Evolutionary conservation across 805 yeast genomes (phyloP).

Genomic region (Brettanomyces bruxellensis): DNA sequence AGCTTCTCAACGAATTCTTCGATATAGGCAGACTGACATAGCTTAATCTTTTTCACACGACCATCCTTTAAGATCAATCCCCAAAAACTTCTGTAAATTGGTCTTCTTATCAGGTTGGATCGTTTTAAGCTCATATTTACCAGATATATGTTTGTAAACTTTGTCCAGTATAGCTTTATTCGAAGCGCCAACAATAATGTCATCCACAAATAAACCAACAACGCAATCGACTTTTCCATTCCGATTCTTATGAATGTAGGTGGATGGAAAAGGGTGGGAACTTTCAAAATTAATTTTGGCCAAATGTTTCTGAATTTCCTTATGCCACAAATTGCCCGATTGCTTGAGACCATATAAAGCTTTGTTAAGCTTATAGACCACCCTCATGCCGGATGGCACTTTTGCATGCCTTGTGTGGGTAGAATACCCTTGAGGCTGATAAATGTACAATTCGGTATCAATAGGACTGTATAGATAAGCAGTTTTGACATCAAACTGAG

Average conservation of each 20-base stretch:
- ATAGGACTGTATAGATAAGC: too few relatives aligned
- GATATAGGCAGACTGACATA: background rate
- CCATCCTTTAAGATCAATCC: background rate
- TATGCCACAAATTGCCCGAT: background rate
- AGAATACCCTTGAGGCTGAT: too few relatives aligned
- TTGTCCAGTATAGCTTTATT: background rate
- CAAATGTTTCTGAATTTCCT: background rate
- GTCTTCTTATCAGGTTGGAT: background rate
- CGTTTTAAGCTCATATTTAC: background rate
- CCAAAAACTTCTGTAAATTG: background rate
- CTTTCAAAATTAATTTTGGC: too few relatives aligned
- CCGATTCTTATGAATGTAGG: background rate
- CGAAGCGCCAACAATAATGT: background rate
- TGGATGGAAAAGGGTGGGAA: background rate
- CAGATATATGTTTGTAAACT: background rate
- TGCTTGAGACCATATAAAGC: slow-evolving; percentile 5
- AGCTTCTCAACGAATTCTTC: background rate
- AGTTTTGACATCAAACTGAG: too few relatives aligned
- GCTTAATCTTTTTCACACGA: background rate
- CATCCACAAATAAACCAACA: background rate
- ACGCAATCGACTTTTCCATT: background rate
- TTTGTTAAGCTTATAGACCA: slow-evolving; percentile 1
- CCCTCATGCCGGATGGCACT: too few relatives aligned
- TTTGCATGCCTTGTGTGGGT: too few relatives aligned
- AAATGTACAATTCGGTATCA: too few relatives aligned